phyloP scores from a whole-genome alignment of 2,329 filamentous ascomycete genomes.

The Bipolaris cookei region DNA sequence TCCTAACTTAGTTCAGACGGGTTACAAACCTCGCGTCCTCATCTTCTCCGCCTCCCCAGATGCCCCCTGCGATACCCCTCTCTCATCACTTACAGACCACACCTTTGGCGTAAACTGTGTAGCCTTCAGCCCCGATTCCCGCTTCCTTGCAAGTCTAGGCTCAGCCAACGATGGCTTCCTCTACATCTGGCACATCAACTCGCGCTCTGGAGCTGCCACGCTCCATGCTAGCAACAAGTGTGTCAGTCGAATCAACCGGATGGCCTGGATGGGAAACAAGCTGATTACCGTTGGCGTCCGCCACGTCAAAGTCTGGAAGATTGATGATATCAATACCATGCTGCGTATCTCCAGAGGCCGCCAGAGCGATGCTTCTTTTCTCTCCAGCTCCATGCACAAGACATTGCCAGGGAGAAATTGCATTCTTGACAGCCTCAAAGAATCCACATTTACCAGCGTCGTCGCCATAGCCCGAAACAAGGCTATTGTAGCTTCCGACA shows the following conservation, averaged over 20 bases:
- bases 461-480: slow-evolving; percentile 73
- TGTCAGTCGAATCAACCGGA: slow-evolving; percentile 81
- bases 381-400: slow-evolving; percentile 54
- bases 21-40: slow-evolving; percentile 88
- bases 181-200: slow-evolving; percentile 86
- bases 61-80: slow-evolving; percentile 76
- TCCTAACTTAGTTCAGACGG: slow-evolving; percentile 64
- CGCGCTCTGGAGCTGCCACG: slow-evolving; percentile 78
- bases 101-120: slow-evolving; percentile 86
- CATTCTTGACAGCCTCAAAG: slow-evolving; percentile 78
- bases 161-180: slow-evolving; percentile 91
- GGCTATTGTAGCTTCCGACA: slow-evolving; percentile 84
- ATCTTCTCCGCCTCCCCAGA: slow-evolving; percentile 84
- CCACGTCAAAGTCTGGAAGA: slow-evolving; percentile 91
- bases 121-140: slow-evolving; percentile 86
- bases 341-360: slow-evolving; percentile 53
- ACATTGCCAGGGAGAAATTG: slow-evolving; percentile 87
- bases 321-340: slow-evolving; percentile 68
- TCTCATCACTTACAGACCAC: slow-evolving; percentile 88
- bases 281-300: slow-evolving; percentile 88
- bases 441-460: slow-evolving; percentile 83
- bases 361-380: slow-evolving; percentile 54
- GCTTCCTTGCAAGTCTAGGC: slow-evolving; percentile 86
- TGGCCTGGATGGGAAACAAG: slow-evolving; percentile 86
- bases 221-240: slow-evolving; percentile 90